phyloP scores from a whole-genome alignment of 495 filamentous ascomycete species.

The Barbatosphaeria neglecta region DNA sequence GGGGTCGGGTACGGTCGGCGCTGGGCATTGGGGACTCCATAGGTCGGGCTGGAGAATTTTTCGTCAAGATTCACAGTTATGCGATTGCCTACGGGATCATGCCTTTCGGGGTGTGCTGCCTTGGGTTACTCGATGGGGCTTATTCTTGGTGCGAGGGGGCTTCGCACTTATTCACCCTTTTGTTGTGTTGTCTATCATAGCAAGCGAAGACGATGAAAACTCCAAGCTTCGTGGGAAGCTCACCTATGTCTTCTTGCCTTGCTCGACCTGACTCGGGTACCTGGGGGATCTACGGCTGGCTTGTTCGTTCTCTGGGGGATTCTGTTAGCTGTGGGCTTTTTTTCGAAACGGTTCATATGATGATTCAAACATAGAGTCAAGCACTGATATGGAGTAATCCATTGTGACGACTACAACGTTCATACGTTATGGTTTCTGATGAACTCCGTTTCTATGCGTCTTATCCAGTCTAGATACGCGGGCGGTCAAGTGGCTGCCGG shows the following conservation, averaged over 20 bases:
- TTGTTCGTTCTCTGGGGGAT: conserved; percentile 34
- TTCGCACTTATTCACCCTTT: conserved; percentile 24
- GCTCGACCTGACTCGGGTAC: conserved; percentile 13
- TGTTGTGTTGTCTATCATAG: conserved; percentile 24
- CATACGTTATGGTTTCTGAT: conserved; percentile 92
- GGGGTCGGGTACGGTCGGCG: conserved; percentile 15
- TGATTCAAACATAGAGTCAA: conserved; percentile 99
- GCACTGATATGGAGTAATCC: conserved; percentile 65
- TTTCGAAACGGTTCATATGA: conserved; percentile 62
- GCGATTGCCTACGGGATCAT: conserved; percentile 68
- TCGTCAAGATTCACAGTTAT: conserved; percentile 94
- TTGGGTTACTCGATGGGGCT: conserved; percentile 99
- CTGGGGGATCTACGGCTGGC: background rate
- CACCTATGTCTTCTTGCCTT: conserved; percentile 13
- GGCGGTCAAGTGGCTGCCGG: background rate
- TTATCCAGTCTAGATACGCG: background rate
- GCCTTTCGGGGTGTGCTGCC: conserved; percentile 32
- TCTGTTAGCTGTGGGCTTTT: conserved; percentile 56
- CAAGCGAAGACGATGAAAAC: too few species aligned
- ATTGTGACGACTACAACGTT: conserved; percentile 56
- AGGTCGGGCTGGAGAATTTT: conserved; percentile 44
- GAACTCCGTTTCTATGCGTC: conserved; percentile 30
- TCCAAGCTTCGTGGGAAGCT: conserved; percentile 38
- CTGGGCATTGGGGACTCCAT: conserved; percentile 17
- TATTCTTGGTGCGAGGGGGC: conserved; percentile 99